These are phyloP conservation scores for Cystofilobasidium ferigula DNA, from an alignment of 768 basidiomycete genomes.

Conservation along the genomic window DNA sequence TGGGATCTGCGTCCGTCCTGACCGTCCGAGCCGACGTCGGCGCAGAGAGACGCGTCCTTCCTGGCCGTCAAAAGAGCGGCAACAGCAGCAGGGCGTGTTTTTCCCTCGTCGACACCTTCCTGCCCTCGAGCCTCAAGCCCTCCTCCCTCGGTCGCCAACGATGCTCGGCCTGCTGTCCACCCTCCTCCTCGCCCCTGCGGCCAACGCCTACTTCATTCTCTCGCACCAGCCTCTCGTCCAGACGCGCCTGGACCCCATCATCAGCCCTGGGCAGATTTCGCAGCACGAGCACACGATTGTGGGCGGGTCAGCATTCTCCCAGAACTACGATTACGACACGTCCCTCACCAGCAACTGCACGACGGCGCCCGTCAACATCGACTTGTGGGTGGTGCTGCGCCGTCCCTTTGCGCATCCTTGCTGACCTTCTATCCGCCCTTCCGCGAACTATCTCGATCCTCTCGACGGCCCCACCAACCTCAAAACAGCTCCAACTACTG, in stretches of 20 bases:
- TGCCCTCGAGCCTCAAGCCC: neutral
- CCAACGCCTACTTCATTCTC: constrained; percentile 17
- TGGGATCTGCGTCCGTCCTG: no score
- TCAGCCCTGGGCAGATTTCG: constrained; percentile 28
- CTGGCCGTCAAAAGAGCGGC: no score
- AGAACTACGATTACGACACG: constrained; percentile 33
- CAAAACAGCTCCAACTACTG: constrained; percentile 34
- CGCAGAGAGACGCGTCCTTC: no score
- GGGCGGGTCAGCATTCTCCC: constrained; percentile 39
- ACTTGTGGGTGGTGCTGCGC: constrained; percentile 27
- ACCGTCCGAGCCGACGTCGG: no score
- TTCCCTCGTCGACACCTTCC: neutral
- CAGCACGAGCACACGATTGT: constrained; percentile 36
- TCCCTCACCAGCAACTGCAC: constrained; percentile 35
- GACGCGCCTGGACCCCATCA: constrained; percentile 30
- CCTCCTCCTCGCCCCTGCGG: neutral
- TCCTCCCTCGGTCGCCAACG: neutral
- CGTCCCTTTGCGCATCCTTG: neutral
- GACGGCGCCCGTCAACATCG: constrained; percentile 36
- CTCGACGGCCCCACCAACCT: no score
- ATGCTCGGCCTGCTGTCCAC: neutral
- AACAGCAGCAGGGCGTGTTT: neutral
- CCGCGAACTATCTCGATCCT: no score
- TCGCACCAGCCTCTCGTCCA: constrained; percentile 1
- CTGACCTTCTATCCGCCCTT: neutral